Conservation (phyloP, 75 land plant species). For the Azolla pinnata region DNA sequence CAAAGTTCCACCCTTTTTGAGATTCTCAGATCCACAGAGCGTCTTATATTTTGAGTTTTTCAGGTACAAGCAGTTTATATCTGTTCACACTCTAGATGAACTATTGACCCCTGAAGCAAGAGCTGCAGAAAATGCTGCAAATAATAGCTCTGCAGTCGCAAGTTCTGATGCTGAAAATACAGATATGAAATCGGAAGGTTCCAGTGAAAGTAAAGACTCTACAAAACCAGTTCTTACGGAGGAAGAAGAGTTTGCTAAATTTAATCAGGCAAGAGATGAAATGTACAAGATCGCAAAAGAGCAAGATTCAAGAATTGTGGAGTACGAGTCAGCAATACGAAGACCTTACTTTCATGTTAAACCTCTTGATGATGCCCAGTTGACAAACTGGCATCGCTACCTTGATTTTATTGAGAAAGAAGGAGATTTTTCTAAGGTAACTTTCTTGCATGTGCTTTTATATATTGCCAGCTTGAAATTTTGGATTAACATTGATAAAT, state of each 20-base stretch:
- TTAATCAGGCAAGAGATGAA: slow-evolving; percentile 67
- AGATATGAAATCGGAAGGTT: slow-evolving; percentile 17
- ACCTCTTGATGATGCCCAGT: slow-evolving; percentile 77
- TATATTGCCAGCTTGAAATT: neutral
- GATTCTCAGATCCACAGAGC: no score
- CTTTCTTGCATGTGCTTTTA: neutral
- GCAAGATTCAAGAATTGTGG: slow-evolving; percentile 79
- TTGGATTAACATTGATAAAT: neutral
- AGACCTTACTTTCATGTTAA: slow-evolving; percentile 97
- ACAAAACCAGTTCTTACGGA: no score
- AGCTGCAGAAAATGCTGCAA: slow-evolving; percentile 22
- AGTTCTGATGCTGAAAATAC: neutral
- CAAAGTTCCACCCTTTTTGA: no score
- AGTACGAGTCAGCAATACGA: slow-evolving; percentile 88
- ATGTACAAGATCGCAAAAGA: slow-evolving; percentile 87
- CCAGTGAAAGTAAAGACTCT: no score
- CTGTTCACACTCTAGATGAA: slow-evolving; percentile 62
- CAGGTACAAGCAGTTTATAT: slow-evolving; percentile 79
- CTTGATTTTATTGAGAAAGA: slow-evolving; percentile 86
- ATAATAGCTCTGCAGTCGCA: slow-evolving; percentile 2
- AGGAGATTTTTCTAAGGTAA: slow-evolving; percentile 74
- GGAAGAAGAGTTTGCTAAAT: slow-evolving; percentile 80
- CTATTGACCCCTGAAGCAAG: slow-evolving; percentile 59
- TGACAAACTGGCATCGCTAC: slow-evolving; percentile 92
- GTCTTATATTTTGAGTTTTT: neutral